Evolutionary conservation across 1,284 basidiomycete species (phyloP).

Genomic region (Cutaneotrichosporon sp.): DNA sequence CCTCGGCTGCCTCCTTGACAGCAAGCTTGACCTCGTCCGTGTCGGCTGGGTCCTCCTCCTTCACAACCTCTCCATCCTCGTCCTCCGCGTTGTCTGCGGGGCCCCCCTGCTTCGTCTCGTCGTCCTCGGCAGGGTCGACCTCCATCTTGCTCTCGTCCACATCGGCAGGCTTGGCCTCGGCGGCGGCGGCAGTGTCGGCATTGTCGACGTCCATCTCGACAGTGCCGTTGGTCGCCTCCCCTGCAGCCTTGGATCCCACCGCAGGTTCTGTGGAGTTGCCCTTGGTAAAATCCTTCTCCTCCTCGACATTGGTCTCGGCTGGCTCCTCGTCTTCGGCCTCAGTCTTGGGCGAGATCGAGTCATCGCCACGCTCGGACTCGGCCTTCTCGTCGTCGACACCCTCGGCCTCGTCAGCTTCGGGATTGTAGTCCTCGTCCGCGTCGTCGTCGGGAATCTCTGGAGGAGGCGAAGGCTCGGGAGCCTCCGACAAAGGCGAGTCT

Average conservation of each 20-base stretch:
- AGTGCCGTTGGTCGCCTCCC: neutral
- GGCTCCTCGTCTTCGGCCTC: slow-evolving; percentile 15
- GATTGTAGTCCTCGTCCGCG: neutral
- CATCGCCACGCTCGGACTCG: neutral
- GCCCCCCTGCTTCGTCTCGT: slow-evolving; percentile 8
- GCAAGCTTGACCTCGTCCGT: slow-evolving; percentile 41
- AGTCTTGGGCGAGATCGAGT: slow-evolving; percentile 5
- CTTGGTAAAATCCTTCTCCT: neutral
- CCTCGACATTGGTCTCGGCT: neutral
- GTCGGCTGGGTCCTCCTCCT: slow-evolving; percentile 17
- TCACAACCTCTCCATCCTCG: slow-evolving; percentile 16
- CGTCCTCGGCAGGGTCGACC: slow-evolving; percentile 18
- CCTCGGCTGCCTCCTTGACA: slow-evolving; percentile 40
- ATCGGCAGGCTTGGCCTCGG: neutral
- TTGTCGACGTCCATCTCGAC: neutral
- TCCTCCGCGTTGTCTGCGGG: too few relatives aligned
- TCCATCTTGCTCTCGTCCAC: slow-evolving; percentile 12
- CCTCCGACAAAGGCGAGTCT: slow-evolving; percentile 21
- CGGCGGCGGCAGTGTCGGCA: slow-evolving; percentile 8
- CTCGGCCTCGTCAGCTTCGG: neutral
- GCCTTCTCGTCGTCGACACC: slow-evolving; percentile 8
- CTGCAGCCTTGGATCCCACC: neutral
- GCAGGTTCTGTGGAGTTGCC: neutral
- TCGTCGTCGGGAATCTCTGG: neutral
- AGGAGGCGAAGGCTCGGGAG: slow-evolving; percentile 9